phyloP scores from a whole-genome alignment of 495 filamentous ascomycete genomes.

The Choiromyces venosus region DNA sequence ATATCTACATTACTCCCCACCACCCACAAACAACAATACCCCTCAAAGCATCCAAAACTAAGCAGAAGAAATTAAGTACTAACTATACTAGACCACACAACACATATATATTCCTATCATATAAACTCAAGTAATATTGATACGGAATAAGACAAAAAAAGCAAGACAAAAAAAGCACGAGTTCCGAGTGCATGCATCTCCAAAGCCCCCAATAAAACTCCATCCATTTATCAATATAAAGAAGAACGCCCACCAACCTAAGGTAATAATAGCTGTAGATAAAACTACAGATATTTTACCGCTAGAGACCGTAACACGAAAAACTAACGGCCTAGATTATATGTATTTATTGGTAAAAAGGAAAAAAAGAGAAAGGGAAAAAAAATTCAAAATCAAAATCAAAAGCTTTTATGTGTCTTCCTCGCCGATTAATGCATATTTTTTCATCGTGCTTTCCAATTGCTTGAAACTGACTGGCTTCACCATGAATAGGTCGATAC shows the following conservation, averaged over 20 bases:
- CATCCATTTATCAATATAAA: not conserved
- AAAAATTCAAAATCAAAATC: not conserved
- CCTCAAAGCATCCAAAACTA: too few species aligned
- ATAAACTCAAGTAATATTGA: not conserved
- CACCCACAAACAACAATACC: too few species aligned
- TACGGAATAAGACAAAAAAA: not conserved
- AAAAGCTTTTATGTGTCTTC: not conserved
- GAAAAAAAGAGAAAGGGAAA: not conserved
- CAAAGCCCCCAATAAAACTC: not conserved
- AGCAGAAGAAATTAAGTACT: too few species aligned
- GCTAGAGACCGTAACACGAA: not conserved
- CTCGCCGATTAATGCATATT: slow-evolving; percentile 3
- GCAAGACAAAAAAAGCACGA: not conserved
- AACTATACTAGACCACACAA: too few species aligned
- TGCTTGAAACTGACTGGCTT: slow-evolving; percentile 57
- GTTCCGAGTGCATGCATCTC: not conserved
- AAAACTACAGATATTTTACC: not conserved
- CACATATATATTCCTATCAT: too few species aligned
- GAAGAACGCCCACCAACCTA: slow-evolving; percentile 1
- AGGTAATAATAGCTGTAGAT: too few species aligned
- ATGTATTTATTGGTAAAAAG: not conserved
- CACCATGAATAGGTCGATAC: slow-evolving; percentile 68
- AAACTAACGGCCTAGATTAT: not conserved
- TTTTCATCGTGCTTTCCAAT: slow-evolving; percentile 41
- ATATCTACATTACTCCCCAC: too few species aligned